phyloP scores from a whole-genome alignment of 73 alveolate genomes.

The Durusdinium trenchii region DNA sequence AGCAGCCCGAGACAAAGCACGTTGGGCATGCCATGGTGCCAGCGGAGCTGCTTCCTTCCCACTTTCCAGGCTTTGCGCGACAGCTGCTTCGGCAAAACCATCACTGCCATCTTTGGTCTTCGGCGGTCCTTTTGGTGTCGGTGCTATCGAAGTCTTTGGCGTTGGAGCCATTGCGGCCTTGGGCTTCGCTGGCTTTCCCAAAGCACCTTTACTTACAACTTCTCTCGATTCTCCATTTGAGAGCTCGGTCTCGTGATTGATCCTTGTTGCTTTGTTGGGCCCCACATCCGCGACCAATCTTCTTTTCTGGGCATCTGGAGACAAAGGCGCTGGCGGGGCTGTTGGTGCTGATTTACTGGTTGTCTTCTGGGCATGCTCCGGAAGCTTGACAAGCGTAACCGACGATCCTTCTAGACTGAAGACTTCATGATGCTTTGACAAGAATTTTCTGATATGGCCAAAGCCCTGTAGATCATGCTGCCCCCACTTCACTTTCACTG shows the following conservation, averaged over 20 bases:
- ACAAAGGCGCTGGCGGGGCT: slow-evolving; percentile 30
- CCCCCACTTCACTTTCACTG: slow-evolving; percentile 94
- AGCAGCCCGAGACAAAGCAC: slow-evolving; percentile 53
- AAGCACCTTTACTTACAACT: neutral
- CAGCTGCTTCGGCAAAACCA: too few species aligned
- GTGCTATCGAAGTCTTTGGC: slow-evolving; percentile 8
- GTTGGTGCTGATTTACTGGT: slow-evolving; percentile 73
- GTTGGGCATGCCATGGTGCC: slow-evolving; percentile 57
- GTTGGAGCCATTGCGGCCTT: neutral
- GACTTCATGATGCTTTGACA: slow-evolving; percentile 51
- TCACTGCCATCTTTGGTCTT: neutral
- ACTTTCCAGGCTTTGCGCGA: neutral
- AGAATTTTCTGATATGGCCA: slow-evolving; percentile 67
- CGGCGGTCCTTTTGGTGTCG: slow-evolving; percentile 30
- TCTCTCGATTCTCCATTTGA: slow-evolving; percentile 31
- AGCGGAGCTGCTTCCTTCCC: neutral
- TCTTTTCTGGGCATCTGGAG: slow-evolving; percentile 6
- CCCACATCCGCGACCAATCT: too few species aligned
- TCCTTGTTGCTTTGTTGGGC: too few species aligned
- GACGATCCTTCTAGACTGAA: slow-evolving; percentile 68
- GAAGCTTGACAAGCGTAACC: slow-evolving; percentile 3
- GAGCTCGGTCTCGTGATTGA: neutral
- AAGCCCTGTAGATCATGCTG: slow-evolving; percentile 83
- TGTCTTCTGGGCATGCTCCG: slow-evolving; percentile 35
- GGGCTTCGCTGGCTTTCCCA: neutral